These are phyloP conservation scores for Pseudogymnoascus sp. DNA, from an alignment of 2,329 filamentous ascomycete genomes.

Conservation along the genomic window DNA sequence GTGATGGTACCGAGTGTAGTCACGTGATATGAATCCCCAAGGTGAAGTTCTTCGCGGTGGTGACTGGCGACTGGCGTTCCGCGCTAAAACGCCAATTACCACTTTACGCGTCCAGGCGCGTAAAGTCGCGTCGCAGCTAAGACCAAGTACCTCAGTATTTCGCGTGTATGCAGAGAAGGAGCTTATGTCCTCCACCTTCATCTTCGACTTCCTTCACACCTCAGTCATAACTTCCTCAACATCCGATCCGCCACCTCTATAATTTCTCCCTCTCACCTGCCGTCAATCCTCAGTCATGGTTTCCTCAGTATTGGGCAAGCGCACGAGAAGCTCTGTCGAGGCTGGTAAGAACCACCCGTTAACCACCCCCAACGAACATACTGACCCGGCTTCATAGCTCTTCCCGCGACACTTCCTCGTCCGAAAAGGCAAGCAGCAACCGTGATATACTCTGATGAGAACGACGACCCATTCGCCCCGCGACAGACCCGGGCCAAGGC, in stretches of 20 bases:
- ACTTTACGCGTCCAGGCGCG: constrained; percentile 9
- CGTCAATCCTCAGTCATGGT: constrained; percentile 21
- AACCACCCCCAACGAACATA: constrained; percentile 16
- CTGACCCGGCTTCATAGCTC: constrained; percentile 24
- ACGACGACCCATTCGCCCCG: constrained; percentile 51
- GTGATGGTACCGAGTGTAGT: neutral
- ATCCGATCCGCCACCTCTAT: constrained; percentile 6
- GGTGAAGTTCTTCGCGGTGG: neutral
- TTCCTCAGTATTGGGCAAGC: constrained; percentile 39
- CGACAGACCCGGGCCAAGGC: constrained; percentile 25
- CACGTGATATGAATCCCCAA: neutral
- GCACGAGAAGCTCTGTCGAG: constrained; percentile 34
- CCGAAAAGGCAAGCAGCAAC: constrained; percentile 39
- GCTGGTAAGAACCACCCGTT: constrained; percentile 29
- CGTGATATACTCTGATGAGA: constrained; percentile 55
- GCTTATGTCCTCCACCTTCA: neutral
- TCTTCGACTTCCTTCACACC: neutral
- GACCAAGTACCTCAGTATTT: constrained; percentile 6
- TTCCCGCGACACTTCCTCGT: constrained; percentile 24
- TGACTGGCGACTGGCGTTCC: constrained; percentile 2
- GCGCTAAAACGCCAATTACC: neutral
- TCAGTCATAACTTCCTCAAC: constrained; percentile 9
- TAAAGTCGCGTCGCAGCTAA: neutral
- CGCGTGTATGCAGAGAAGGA: neutral
- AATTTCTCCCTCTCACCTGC: constrained; percentile 12